Percentiles rank a stretch among this genome's conserved stretches.
Conservation (phyloP, 2,329 filamentous ascomycete species). For the Fusarium dlaminii region DNA sequence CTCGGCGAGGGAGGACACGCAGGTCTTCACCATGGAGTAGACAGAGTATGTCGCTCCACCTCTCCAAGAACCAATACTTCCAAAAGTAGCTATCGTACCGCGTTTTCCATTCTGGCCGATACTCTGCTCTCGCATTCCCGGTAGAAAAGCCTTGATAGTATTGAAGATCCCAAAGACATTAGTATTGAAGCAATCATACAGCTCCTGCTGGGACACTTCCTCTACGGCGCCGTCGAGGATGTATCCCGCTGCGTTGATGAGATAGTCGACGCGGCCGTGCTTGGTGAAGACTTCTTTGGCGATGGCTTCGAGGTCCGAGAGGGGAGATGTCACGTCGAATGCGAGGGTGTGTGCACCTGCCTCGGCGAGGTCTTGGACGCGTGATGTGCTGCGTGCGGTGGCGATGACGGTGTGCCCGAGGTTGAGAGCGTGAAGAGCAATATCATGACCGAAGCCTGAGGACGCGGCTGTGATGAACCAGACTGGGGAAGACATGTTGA, state of each 20-base stretch:
- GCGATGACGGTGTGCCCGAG: conserved; percentile 62
- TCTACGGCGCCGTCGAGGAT: conserved; percentile 55
- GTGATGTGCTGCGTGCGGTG: conserved; percentile 54
- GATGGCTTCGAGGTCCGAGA: conserved; percentile 48
- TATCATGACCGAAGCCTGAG: conserved; percentile 59
- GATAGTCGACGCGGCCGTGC: conserved; percentile 55
- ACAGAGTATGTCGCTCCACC: conserved; percentile 51
- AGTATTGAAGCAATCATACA: conserved; percentile 56
- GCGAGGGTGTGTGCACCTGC: conserved; percentile 54
- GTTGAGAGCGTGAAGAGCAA: conserved; percentile 55
- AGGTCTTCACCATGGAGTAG: conserved; percentile 57
- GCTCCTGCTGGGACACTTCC: conserved; percentile 50
- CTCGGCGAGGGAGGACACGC: conserved; percentile 56
- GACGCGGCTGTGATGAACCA: conserved; percentile 65
- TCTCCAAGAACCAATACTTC: conserved; percentile 57
- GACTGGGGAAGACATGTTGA: conserved; percentile 43
- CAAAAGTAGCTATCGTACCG: conserved; percentile 54
- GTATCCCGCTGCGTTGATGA: conserved; percentile 60
- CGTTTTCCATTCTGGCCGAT: conserved; percentile 38
- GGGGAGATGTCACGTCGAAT: conserved; percentile 58
- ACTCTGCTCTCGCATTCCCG: conserved; percentile 54
- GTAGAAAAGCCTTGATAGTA: conserved; percentile 58
- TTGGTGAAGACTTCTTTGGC: conserved; percentile 47
- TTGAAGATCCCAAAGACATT: conserved; percentile 64
- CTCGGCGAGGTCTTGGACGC: conserved; percentile 53